Conservation (phyloP, 495 filamentous ascomycete species). For the Durotheca rogersii region DNA sequence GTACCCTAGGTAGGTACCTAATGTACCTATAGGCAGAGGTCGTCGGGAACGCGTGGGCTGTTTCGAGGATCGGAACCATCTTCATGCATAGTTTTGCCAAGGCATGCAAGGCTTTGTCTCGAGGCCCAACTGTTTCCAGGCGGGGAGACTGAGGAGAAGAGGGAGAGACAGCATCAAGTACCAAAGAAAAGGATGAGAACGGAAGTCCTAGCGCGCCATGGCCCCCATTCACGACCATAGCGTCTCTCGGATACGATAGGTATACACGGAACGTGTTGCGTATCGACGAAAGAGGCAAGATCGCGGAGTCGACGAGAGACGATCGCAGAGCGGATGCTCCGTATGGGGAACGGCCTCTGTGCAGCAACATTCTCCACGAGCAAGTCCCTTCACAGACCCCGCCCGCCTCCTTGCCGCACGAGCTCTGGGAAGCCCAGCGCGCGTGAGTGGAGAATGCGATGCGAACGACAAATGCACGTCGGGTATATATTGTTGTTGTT, state of each 20-base stretch:
- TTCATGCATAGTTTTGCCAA: slow-evolving; percentile 12
- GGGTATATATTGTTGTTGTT: too few species aligned
- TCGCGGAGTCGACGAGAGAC: slow-evolving; percentile 3
- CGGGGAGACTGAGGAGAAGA: too few species aligned
- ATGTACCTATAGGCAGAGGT: too few species aligned
- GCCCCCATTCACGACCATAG: background rate
- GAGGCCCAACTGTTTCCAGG: too few species aligned
- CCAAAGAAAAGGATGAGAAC: background rate
- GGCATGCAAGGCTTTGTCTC: background rate
- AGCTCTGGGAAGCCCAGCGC: slow-evolving; percentile 3
- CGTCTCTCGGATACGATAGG: background rate
- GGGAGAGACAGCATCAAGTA: too few species aligned
- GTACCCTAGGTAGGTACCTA: background rate
- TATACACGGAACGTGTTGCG: too few species aligned
- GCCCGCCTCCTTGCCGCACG: slow-evolving; percentile 4
- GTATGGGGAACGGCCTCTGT: background rate
- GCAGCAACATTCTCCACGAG: slow-evolving; percentile 2
- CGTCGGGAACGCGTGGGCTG: slow-evolving; percentile 22
- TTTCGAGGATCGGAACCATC: slow-evolving; percentile 17
- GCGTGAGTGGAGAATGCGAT: slow-evolving; percentile 16
- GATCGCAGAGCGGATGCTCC: slow-evolving; percentile 7
- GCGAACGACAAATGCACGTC: slow-evolving; percentile 11
- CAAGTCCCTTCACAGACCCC: slow-evolving; percentile 2
- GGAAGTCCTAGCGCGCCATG: background rate
- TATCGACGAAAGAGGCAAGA: background rate